Conservation (phyloP, 140 eudicot genomes). For the Senecio squalidus region DNA sequence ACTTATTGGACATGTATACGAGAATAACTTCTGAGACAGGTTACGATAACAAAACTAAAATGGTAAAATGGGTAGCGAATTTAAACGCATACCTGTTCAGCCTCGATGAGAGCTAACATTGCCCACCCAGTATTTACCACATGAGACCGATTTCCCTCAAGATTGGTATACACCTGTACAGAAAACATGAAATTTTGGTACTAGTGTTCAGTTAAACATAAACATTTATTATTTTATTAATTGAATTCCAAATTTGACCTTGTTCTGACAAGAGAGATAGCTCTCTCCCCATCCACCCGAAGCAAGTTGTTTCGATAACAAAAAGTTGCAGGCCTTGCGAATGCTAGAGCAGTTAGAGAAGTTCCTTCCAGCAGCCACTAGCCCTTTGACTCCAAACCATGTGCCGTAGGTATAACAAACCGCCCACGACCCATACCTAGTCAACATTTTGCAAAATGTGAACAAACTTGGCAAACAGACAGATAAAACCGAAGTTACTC, state of each 20-base stretch:
- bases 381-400: conserved; percentile 73
- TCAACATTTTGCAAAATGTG: conserved; percentile 3
- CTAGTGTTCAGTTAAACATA: not conserved
- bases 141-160: conserved; percentile 54
- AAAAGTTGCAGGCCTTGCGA: conserved; percentile 71
- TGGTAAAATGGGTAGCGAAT: not conserved
- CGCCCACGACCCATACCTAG: conserved; percentile 80
- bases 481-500: too few species aligned
- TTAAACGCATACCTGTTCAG: conserved; percentile 59
- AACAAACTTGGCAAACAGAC: not conserved
- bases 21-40: not conserved
- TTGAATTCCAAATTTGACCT: conserved; percentile 45
- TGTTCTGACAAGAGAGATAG: conserved; percentile 69
- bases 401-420: conserved; percentile 73
- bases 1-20: not conserved
- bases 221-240: not conserved
- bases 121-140: conserved; percentile 81
- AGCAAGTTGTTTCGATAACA: conserved; percentile 64
- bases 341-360: conserved; percentile 47
- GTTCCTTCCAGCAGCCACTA: conserved; percentile 57
- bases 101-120: conserved; percentile 72
- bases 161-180: conserved; percentile 57
- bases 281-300: conserved; percentile 98
- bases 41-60: not conserved
- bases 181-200: not conserved